Base-by-base conservation (phyloP, 208 protist species). In the Wallacemonas sp. region DNA sequence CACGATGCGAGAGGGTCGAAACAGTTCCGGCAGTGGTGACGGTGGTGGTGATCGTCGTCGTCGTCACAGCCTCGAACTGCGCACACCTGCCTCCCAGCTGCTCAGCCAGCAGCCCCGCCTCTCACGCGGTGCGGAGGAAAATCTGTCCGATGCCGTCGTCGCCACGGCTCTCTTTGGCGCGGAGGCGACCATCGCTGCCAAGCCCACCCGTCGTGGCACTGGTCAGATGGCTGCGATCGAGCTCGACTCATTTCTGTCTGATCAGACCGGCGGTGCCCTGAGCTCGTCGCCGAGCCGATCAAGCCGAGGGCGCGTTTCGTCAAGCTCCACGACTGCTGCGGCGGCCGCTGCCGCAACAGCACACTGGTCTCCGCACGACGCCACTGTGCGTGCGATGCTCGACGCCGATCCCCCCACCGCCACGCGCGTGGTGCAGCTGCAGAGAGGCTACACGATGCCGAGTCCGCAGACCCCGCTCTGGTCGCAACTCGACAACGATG, bases 401-500 rank as follows among this genome's bases (percentile, higher is more conserved):
- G 61, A 57, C 24, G 61, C 67, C 26, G 76, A 86, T 26, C 85
- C 85, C 11, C 72, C 81, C 44, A 92, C 81, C n/a, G 74, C 74
- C 16, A 87, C 85, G n/a, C 85, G 85, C 9, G 60, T 61, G 0
- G 62, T 80, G 26, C 55, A 77, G 24, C 49, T 78, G 19, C 67
- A 72, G 67, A 58, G 52, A 2, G 82, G 86, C 11, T 85, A 76
- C 63, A 65, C 47, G 4, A 16, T 74, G 12, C 86, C 86, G 16
- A 92, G 86, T 34, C 82, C 86, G 2, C 55, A 69, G 33, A 84
- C 78, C 21, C 86, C 86, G 12, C 78, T 92, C 6, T 92, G 86
- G 86, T 23, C 73, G 0, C 63, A 71, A 24, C 58, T 85, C 0
- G 73, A 78, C 29, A 63, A 61, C 9, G 68, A 70, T 4, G 62